Base-by-base conservation (phyloP, 176 grass and related monocot species). In the Bolboschoenus planiculmis region DNA sequence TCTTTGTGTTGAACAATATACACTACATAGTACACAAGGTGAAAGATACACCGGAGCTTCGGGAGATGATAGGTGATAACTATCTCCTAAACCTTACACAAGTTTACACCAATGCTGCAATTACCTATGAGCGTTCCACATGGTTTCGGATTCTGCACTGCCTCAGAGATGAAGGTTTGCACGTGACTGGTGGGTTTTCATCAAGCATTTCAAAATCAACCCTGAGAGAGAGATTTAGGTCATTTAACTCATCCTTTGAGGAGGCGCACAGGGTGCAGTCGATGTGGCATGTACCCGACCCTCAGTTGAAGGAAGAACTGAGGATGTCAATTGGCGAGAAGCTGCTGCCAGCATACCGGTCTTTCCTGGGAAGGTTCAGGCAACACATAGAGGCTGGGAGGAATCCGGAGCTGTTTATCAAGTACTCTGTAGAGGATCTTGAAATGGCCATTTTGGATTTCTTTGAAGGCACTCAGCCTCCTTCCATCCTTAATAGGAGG, bases 21-120 rank as follows among this genome's bases (percentile, higher is more conserved):
- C 96, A 99, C 86, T 99, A 99, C 56, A 95, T 99, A 13, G 89
- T 90, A 2, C 84, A 95, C 84, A 99, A 99, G 91, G 80, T 93
- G 48, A 99, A 90, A 81, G 89, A 87, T 53, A 93, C 96, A 14
- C 60, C 67, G 2, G 92, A 99, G 50, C 92, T 99, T 60, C 62
- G 89, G 33, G 70, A 51, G 9, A 84, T 95, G 40, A 86, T 95
- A 39, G 91, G 96, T 16, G 86, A 99, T 84, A 86, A 35, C 50
- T 95, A 99, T 78, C 82, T 99, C 40, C 88, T 62, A 86, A 87
- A 39, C 26, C 92, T 95, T 18, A 88, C 92, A 0, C 88, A 83
- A 1, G 92, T 87, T 81, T 99, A 85, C 51, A 83, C 88, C 11
- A 86, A 63, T 26, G 86, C 86, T 8, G 96, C 92, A 8, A 90